Evolutionary conservation across 495 filamentous ascomycete species (phyloP).

Genomic region (Penicillium daleae): DNA sequence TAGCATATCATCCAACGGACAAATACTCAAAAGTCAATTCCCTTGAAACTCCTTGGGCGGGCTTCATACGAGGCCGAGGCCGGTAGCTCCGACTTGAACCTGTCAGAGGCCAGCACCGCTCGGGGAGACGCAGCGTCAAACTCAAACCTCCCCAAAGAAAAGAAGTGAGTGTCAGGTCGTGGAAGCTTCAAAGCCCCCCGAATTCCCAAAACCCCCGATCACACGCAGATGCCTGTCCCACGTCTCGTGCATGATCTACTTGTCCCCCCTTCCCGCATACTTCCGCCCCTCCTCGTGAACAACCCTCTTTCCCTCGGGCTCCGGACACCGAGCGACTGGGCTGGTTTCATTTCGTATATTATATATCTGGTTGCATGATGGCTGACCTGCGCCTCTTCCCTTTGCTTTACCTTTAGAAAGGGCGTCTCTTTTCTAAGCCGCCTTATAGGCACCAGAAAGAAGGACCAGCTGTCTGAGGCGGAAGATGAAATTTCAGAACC

Average conservation of each 20-base stretch:
- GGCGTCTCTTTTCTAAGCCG: slow-evolving; percentile 90
- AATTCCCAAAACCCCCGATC: background rate
- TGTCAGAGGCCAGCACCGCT: slow-evolving; percentile 39
- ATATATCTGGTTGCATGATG: background rate
- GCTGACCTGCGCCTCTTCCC: slow-evolving; percentile 6
- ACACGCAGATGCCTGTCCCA: too few relatives aligned
- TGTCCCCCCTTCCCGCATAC: slow-evolving; percentile 6
- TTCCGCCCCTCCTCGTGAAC: slow-evolving; percentile 8
- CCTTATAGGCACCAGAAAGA: slow-evolving; percentile 80
- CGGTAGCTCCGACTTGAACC: slow-evolving; percentile 51
- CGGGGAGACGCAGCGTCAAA: slow-evolving; percentile 46
- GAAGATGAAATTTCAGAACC: slow-evolving; percentile 74
- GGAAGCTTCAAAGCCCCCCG: background rate
- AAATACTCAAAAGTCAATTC: slow-evolving; percentile 72
- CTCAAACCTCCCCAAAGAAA: slow-evolving; percentile 60
- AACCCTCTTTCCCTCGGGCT: slow-evolving; percentile 1
- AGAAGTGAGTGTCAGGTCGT: slow-evolving; percentile 61
- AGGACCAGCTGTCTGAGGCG: slow-evolving; percentile 51
- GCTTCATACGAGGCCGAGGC: slow-evolving; percentile 57
- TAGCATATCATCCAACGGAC: slow-evolving; percentile 83
- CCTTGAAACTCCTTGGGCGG: slow-evolving; percentile 64
- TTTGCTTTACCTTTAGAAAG: slow-evolving; percentile 57
- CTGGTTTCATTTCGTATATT: background rate
- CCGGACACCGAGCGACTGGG: background rate
- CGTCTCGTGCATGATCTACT: slow-evolving; percentile 10